Conservation (phyloP, 805 yeast genomes). For the Millerozyma acaciae region DNA sequence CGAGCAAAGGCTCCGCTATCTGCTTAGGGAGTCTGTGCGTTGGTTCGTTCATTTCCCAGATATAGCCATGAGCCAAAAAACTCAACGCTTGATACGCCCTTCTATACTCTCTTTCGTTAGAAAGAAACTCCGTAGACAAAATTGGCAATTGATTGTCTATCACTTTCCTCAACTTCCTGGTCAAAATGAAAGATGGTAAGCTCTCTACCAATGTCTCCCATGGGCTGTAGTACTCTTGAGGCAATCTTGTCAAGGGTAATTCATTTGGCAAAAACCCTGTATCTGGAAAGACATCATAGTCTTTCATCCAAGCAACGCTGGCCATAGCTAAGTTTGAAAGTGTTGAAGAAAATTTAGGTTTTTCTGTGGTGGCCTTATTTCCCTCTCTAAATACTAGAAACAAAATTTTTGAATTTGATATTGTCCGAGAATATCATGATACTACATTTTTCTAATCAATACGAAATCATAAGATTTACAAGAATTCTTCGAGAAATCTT, state of each 20-base stretch:
- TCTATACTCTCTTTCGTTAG: slow-evolving; percentile 51
- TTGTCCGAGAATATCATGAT: no score
- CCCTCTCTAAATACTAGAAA: no score
- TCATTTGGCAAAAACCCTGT: slow-evolving; percentile 79
- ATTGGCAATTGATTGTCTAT: slow-evolving; percentile 60
- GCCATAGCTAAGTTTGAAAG: no score
- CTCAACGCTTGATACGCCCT: slow-evolving; percentile 80
- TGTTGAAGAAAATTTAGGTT: no score
- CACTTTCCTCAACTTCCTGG: slow-evolving; percentile 55
- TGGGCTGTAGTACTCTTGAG: slow-evolving; percentile 58
- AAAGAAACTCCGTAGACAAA: slow-evolving; percentile 46
- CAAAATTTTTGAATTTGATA: no score
- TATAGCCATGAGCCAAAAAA: slow-evolving; percentile 81
- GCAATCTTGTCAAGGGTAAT: slow-evolving; percentile 57
- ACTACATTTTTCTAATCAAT: no score
- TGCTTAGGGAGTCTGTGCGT: slow-evolving; percentile 60
- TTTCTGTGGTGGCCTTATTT: no score
- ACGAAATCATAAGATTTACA: not conserved
- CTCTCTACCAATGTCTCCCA: slow-evolving; percentile 73
- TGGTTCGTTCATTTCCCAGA: slow-evolving; percentile 76
- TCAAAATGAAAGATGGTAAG: slow-evolving; percentile 70
- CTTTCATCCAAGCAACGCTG: slow-evolving; percentile 41
- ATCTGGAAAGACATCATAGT: slow-evolving; percentile 64
- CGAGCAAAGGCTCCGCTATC: slow-evolving; percentile 67
- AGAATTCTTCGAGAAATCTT: no score